Base-by-base conservation (phyloP, 805 yeast genomes). In the Sugiyamaella mastotermitis region DNA sequence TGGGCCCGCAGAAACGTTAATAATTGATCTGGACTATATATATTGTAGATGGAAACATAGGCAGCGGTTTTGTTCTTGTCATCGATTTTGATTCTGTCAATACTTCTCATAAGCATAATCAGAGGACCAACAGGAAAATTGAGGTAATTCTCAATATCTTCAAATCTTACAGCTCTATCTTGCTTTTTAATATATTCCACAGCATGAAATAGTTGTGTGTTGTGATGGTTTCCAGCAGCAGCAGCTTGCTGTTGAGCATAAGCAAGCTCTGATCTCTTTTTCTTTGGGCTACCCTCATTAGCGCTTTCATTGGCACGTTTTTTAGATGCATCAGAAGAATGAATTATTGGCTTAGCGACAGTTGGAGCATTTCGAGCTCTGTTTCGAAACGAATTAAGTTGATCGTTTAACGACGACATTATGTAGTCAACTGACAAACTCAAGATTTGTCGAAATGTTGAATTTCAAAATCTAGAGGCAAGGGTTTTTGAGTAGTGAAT, bases 121-220 rank as follows among this genome's bases (percentile, higher is more conserved):
- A 90, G 65, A 33, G 82, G 80, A 38, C 74, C 74, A 11, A 83
- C 74, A 36, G 71, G 70, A 18, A 76, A 60, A 14, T 75, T 76
- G 46, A 92, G 62, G 52, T 84, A 80, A 30, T 75, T 71, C 52
- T 78, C 78, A 31, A 90, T 62, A 40, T 80, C 82, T 19, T 68
- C 65, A 4, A 85, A 69, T 4, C 76, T 60, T 1, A 88, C 78
- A 0, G 96, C 86, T 17, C 69, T 60, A 47, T 84, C 94, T 40
- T 76, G 47, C 35, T 47, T 48, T 53, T 86, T 88, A 44, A 92
- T 78, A 56, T 78, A 83, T 56, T 92, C 97, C 14, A 92, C 92
- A 1, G 97, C 97, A 56, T 87, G 75, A 53, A 85, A 80, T 38
- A 92, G 69, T 57, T 86, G 85, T 3, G 97, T 88, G 3, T 95